phyloP scores from a whole-genome alignment of 1,284 basidiomycete species.

The Flammula alnicola region DNA sequence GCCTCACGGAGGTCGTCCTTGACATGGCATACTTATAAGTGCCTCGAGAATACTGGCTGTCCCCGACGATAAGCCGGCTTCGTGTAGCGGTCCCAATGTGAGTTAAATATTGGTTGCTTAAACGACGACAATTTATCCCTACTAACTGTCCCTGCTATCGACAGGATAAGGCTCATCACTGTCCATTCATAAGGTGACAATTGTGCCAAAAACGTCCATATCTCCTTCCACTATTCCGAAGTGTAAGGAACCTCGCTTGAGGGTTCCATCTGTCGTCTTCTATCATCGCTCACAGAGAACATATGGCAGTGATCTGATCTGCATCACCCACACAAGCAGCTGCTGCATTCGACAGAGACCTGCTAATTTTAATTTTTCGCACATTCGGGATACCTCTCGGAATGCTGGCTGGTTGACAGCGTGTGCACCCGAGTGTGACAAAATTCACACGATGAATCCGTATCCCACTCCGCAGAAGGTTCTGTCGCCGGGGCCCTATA shows the following conservation, averaged over 20 bases:
- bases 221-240: conserved; percentile 11
- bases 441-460: conserved; percentile 15
- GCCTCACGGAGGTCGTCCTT: conserved; percentile 2
- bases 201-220: conserved; percentile 1
- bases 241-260: conserved; percentile 13
- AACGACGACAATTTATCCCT: too few relatives aligned
- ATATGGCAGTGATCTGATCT: conserved; percentile 19
- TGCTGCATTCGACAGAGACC: conserved; percentile 15
- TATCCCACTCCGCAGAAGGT: conserved; percentile 17
- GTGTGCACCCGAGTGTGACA: conserved; percentile 18
- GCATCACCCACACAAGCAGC: conserved; percentile 9
- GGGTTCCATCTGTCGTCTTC: conserved; percentile 18
- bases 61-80: conserved; percentile 24
- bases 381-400: conserved; percentile 15
- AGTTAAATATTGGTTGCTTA: too few relatives aligned
- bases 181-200: too few relatives aligned
- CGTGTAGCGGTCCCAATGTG: too few relatives aligned
- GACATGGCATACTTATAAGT: conserved; percentile 21
- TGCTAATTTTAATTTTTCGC: conserved; percentile 12
- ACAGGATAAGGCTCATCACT: too few relatives aligned
- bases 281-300: conserved; percentile 12
- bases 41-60: conserved; percentile 21
- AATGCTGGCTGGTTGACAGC: conserved; percentile 18
- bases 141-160: too few relatives aligned
- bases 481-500: conserved; percentile 5